These are phyloP conservation scores for Saxophila tyrrhenica DNA, from an alignment of 495 filamentous ascomycete species.

Conservation along the genomic window DNA sequence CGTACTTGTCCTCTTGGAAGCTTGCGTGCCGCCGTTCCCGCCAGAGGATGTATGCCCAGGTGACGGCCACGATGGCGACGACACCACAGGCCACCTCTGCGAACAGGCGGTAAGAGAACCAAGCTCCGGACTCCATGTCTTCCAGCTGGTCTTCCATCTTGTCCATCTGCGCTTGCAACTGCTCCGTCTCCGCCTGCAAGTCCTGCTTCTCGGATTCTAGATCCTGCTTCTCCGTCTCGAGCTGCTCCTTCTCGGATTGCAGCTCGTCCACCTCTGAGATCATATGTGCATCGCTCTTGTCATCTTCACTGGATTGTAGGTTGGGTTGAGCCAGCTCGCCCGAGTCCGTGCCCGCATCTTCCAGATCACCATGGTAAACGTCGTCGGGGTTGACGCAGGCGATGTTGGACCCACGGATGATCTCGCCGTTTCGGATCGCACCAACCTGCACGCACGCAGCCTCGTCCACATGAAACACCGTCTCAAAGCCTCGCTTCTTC, in stretches of 20 bases:
- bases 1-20: background rate
- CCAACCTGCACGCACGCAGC: background rate
- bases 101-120: background rate
- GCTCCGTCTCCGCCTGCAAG: background rate
- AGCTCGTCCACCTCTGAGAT: background rate
- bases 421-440: background rate
- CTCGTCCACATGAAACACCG: background rate
- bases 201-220: background rate
- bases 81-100: background rate
- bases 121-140: background rate
- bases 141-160: background rate
- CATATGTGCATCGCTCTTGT: background rate
- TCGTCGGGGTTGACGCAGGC: background rate
- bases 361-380: background rate
- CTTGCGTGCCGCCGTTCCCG: background rate
- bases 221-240: background rate
- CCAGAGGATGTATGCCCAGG: background rate
- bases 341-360: background rate
- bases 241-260: background rate
- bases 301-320: background rate
- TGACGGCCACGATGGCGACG: background rate
- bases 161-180: background rate
- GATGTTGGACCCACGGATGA: background rate
- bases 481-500: conserved; percentile 10
- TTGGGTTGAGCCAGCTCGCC: background rate